Percentiles rank a stretch among this genome's conserved stretches.
These are phyloP conservation scores for Fusarium newnesense DNA, from an alignment of 2,329 filamentous ascomycete species.

Conservation along the genomic window DNA sequence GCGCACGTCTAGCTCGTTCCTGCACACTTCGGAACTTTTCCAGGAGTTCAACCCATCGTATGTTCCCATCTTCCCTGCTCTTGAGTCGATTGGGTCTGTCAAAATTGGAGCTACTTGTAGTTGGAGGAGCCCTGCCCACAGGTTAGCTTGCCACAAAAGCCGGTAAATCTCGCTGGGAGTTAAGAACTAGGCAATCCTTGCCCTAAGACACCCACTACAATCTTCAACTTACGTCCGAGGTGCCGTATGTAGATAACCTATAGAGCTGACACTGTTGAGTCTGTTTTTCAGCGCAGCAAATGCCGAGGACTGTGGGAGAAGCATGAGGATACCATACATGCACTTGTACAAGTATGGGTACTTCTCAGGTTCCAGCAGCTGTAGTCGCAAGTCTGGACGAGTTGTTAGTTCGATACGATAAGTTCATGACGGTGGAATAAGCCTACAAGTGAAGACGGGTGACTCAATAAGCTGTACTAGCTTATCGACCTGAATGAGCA, in stretches of 20 bases:
- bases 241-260: constrained; percentile 90
- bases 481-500: constrained; percentile 98
- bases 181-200: neutral
- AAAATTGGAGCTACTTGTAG: constrained; percentile 66
- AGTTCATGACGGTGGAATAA: neutral
- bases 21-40: constrained; percentile 96
- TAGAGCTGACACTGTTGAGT: constrained; percentile 95
- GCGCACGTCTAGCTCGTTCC: constrained; percentile 80
- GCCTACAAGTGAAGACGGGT: constrained; percentile 93
- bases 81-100: constrained; percentile 83
- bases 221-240: constrained; percentile 71
- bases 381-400: constrained; percentile 82
- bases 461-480: constrained; percentile 96
- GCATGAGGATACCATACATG: constrained; percentile 95
- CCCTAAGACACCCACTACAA: neutral
- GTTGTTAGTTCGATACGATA: neutral
- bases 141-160: constrained; percentile 9
- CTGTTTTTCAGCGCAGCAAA: constrained; percentile 97
- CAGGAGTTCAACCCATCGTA: constrained; percentile 91
- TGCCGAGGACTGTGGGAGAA: constrained; percentile 96
- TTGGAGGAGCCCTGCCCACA: constrained; percentile 54
- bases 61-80: constrained; percentile 81
- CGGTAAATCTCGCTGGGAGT: neutral
- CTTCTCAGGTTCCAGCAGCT: constrained; percentile 93
- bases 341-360: constrained; percentile 98